phyloP scores from a whole-genome alignment of 2,329 filamentous ascomycete genomes.

The Rhinocladiella similis region DNA sequence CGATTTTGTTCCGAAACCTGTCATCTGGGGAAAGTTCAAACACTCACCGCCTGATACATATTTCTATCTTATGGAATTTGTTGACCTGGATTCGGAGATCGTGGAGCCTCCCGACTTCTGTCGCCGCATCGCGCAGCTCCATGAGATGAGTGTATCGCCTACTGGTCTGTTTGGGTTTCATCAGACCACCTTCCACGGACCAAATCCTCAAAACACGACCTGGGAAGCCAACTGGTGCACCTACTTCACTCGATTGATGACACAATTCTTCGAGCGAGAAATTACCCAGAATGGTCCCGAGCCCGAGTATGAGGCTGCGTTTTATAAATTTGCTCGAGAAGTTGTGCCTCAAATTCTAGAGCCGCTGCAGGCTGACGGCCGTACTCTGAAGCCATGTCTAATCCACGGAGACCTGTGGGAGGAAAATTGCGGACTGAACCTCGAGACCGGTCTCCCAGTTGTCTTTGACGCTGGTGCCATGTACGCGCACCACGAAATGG shows the following conservation, averaged over 20 bases:
- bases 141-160: slow-evolving; percentile 34
- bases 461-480: slow-evolving; percentile 41
- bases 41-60: slow-evolving; percentile 26
- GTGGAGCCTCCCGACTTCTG: slow-evolving; percentile 31
- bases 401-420: slow-evolving; percentile 47
- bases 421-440: slow-evolving; percentile 38
- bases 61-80: slow-evolving; percentile 37
- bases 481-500: slow-evolving; percentile 43
- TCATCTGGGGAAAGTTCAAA: slow-evolving; percentile 31
- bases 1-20: slow-evolving; percentile 34
- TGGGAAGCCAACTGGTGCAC: slow-evolving; percentile 43
- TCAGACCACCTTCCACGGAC: slow-evolving; percentile 36
- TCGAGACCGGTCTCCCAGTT: slow-evolving; percentile 31
- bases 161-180: slow-evolving; percentile 43
- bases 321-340: slow-evolving; percentile 24
- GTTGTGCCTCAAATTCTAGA: slow-evolving; percentile 37
- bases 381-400: slow-evolving; percentile 33
- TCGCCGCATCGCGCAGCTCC: slow-evolving; percentile 32
- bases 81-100: slow-evolving; percentile 32
- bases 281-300: slow-evolving; percentile 34
- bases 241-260: slow-evolving; percentile 39
- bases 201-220: slow-evolving; percentile 29
- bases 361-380: slow-evolving; percentile 29
- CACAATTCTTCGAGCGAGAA: slow-evolving; percentile 33
- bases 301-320: slow-evolving; percentile 32